A percentile compares a stretch with the other conserved stretches of the same genome.
Conservation (phyloP, 371 early-diverging fungal species). For the Syncephalis plumigaleata region DNA sequence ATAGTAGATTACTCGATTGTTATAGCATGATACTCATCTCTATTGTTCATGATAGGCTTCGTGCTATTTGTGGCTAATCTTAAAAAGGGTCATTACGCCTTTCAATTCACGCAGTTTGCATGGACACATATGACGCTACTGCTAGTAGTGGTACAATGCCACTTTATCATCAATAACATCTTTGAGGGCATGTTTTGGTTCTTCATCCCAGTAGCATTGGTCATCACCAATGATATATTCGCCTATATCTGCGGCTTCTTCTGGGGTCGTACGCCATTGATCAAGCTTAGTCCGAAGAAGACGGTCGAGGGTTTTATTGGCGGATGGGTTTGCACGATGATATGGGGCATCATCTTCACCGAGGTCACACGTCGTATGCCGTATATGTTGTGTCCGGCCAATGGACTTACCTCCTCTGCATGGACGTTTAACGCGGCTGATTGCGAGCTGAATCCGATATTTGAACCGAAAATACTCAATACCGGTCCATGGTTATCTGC, state of each 20-base stretch:
- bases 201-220: conserved; percentile 79
- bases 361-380: conserved; percentile 22
- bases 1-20: no score
- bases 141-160: conserved; percentile 73
- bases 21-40: not conserved
- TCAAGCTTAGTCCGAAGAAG: conserved; percentile 95
- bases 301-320: conserved; percentile 99
- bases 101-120: conserved; percentile 89
- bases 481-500: not conserved
- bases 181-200: conserved; percentile 97
- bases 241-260: conserved; percentile 96
- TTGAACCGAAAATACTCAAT: conserved; percentile 23
- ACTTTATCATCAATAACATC: conserved; percentile 91
- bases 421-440: conserved; percentile 16
- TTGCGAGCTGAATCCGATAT: conserved; percentile 56
- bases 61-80: conserved; percentile 87
- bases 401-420: conserved; percentile 32
- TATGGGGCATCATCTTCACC: conserved; percentile 45
- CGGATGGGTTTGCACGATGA: conserved; percentile 71
- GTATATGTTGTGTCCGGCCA: conserved; percentile 79
- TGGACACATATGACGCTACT: conserved; percentile 93
- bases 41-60: conserved; percentile 49
- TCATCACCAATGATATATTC: conserved; percentile 95
- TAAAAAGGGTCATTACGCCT: conserved; percentile 68
- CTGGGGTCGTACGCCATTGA: conserved; percentile 87